Conservation (phyloP, 2,329 filamentous ascomycete genomes). For the Penicillium sp. region DNA sequence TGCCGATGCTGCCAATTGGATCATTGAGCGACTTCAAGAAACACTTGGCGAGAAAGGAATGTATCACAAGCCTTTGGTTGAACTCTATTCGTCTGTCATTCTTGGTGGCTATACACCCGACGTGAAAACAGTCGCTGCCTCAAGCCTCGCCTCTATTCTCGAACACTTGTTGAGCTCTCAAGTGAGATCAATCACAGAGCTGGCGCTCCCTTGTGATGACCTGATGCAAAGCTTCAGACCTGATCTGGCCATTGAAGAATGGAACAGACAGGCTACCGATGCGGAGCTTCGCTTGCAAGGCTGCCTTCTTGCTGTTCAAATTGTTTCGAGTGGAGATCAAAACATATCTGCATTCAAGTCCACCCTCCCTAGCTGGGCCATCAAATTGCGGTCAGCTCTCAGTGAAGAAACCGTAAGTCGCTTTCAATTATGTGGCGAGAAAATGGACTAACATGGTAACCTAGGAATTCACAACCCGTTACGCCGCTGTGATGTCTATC, state of each 20-base stretch:
- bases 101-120: slow-evolving; percentile 23
- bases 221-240: slow-evolving; percentile 28
- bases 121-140: slow-evolving; percentile 31
- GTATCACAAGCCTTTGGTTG: slow-evolving; percentile 25
- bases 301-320: slow-evolving; percentile 34
- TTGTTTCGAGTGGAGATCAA: slow-evolving; percentile 11
- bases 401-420: slow-evolving; percentile 42
- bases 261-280: slow-evolving; percentile 40
- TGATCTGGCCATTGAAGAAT: slow-evolving; percentile 23
- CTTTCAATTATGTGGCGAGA: neutral
- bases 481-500: slow-evolving; percentile 38
- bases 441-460: neutral
- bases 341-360: slow-evolving; percentile 14
- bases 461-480: slow-evolving; percentile 42
- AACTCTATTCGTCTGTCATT: slow-evolving; percentile 34
- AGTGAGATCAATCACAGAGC: slow-evolving; percentile 13
- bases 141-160: slow-evolving; percentile 36
- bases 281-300: slow-evolving; percentile 39
- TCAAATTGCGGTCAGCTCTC: slow-evolving; percentile 39
- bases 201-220: slow-evolving; percentile 30
- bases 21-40: slow-evolving; percentile 33
- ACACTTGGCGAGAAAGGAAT: slow-evolving; percentile 21
- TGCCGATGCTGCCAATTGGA: slow-evolving; percentile 36
- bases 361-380: slow-evolving; percentile 32
- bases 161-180: slow-evolving; percentile 27